Evolutionary conservation across 768 basidiomycete genomes (phyloP), one percentile per base, ranked within the genome.

Genomic region (Tricholoma saponaceum): DNA sequence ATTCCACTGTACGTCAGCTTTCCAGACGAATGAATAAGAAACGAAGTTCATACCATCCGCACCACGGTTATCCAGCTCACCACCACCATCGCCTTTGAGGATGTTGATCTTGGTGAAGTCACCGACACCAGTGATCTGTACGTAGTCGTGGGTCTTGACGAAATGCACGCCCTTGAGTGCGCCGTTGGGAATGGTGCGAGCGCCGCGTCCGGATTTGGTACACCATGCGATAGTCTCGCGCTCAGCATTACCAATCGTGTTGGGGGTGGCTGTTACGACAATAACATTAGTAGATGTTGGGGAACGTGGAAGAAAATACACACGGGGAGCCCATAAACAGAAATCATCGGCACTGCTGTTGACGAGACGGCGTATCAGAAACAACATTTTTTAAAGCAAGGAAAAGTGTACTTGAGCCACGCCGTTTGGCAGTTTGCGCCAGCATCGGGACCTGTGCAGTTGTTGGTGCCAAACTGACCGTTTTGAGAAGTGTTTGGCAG

Each of bases 381-480:
- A 20, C 14, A 10, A 37, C 12, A 28, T 14, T 16, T 25, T 12
- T 28, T 28, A 28, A 4, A 10, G 28, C 5, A 32, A 10, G 26
- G 12, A 33, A 71, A 67, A 7, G 80, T 76, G 58, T 68, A 79
- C 81, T 89, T 89, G 57, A 86, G 73, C 69, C 82, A 82, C 7
- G 77, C 73, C 0, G 87, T 91, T 69, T 92, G 90, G 69, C 90
- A 92, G 32, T 82, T 69, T 0, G 89, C 87, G 13, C 73, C 53
- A 60, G 81, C 82, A 69, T 76, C 80, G 56, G 83, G 77, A 8
- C 70, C 71, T 0, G 81, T 78, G 66, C 92, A 95, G 55, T 78
- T 71, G 70, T 92, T 89, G 33, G 80, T 83, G 20, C 86, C 87
- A 37, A 70, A 71, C 65, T 89, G 90, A 13, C 79, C 85, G 39